These are phyloP conservation scores for Solanum hybrid DNA, from an alignment of 305 asterid genomes.

Conservation along the genomic window DNA sequence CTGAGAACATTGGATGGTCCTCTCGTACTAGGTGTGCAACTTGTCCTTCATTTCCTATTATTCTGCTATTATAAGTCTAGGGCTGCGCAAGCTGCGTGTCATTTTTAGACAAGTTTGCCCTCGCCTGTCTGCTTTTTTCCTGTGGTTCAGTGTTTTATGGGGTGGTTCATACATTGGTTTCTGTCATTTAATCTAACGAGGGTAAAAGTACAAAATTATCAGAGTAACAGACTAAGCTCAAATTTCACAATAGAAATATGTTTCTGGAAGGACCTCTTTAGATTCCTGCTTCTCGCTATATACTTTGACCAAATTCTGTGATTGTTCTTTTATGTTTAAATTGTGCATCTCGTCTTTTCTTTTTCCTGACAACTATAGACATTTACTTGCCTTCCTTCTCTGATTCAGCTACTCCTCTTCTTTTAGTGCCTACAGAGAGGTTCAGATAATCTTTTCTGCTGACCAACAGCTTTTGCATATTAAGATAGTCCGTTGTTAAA, in stretches of 20 bases:
- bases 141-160: not conserved
- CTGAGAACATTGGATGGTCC: conserved; percentile 95
- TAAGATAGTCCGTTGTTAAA: not conserved
- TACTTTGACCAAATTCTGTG: not conserved
- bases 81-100: not conserved
- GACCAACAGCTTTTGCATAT: not conserved
- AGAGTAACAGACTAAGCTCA: not conserved
- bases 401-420: not conserved
- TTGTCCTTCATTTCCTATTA: not conserved
- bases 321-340: not conserved
- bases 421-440: not conserved
- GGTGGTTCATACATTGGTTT: not conserved
- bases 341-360: not conserved
- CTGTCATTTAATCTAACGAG: not conserved
- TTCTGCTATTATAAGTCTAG: not conserved
- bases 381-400: not conserved
- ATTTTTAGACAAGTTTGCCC: not conserved
- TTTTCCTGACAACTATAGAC: not conserved
- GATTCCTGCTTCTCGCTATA: not conserved
- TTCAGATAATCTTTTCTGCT: not conserved
- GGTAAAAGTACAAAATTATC: not conserved
- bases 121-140: not conserved
- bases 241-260: not conserved
- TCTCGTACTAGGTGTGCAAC: conserved; percentile 78
- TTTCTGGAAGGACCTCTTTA: not conserved